Base-by-base conservation (phyloP, 2,329 filamentous ascomycete genomes). In the Allantophomopsis lycopodina region DNA sequence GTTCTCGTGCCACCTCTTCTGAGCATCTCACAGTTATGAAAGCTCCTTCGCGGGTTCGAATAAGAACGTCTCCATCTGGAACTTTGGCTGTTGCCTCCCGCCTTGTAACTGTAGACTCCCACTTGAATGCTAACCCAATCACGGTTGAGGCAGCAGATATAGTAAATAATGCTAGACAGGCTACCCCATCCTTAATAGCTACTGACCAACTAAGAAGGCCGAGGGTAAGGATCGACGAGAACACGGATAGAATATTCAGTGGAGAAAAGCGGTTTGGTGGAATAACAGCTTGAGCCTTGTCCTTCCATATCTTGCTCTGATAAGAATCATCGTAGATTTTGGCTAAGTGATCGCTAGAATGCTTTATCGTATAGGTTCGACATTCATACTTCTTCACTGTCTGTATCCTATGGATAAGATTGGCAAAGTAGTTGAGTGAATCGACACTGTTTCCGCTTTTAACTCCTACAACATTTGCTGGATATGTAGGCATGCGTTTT, bases 401-500 rank as follows among this genome's bases (percentile, higher is more conserved):
- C 34, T 73, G 69, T n/a, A 75, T 63, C 4, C 67, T 68, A 38
- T 73, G 69, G 41, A 78, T 65, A 44, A 77, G 70, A 46, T 73
- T 73, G 32, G 73, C 69, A 47, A 78, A 78, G 60, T 74, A 76
- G 40, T 73, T 73, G 5, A 77, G 65, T 1, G 68, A 65, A 40
- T 68, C 63, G 20, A 75, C 62, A 2, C 64, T 59, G 3, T 66
- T 68, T 36, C 73, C 74, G 43, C 66, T 73, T 46, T 70, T 64
- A 7, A 77, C 71, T n/a, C 73, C 73, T 1, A 68, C 65, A 50
- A 77, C 69, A 39, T 65, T 65, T 32, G 71, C 71, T 13, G 62
- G 59, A 13, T 65, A 63, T 44, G 70, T 65, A 35, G 74, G 73
- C 50, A 79, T 65, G 35, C 73, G 65, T 20, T 59, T 60, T 7